These are phyloP conservation scores for Tetrahymena borealis DNA, from an alignment of 73 alveolate species.

Conservation along the genomic window DNA sequence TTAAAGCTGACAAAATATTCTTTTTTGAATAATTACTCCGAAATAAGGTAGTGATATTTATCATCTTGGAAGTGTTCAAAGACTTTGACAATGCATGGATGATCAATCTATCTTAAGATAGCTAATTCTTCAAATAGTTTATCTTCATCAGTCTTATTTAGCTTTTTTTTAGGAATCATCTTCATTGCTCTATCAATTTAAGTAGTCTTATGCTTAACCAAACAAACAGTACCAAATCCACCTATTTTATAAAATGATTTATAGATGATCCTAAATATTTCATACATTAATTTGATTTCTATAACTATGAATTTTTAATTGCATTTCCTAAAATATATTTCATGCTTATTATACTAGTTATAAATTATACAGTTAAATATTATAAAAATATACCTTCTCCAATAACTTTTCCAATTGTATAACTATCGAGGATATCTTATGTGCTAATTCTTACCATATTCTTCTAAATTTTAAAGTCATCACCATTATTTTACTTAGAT, in stretches of 20 bases:
- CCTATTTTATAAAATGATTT: neutral
- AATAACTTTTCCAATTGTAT: neutral
- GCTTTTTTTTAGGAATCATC: slow-evolving; percentile 6
- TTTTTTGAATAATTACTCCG: slow-evolving; percentile 25
- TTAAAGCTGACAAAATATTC: too few relatives aligned
- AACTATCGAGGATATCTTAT: neutral
- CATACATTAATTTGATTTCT: neutral
- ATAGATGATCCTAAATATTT: neutral
- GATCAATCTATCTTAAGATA: slow-evolving; percentile 20
- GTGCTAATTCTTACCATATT: neutral
- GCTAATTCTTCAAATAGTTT: slow-evolving; percentile 38
- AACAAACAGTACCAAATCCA: slow-evolving; percentile 35
- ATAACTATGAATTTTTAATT: too few relatives aligned
- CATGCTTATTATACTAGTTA: too few relatives aligned
- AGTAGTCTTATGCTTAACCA: slow-evolving; percentile 23
- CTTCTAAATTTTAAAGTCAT: neutral
- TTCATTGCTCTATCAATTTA: slow-evolving; percentile 24
- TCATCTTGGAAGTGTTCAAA: slow-evolving; percentile 32
- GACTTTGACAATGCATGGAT: slow-evolving; percentile 31
- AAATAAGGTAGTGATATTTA: slow-evolving; percentile 27
- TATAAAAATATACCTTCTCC: neutral
- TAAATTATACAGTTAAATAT: too few relatives aligned
- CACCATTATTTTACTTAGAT: neutral
- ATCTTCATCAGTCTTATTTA: slow-evolving; percentile 12
- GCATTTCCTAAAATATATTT: too few relatives aligned